Base-by-base conservation (phyloP, 495 filamentous ascomycete genomes). In the Podospora conica region DNA sequence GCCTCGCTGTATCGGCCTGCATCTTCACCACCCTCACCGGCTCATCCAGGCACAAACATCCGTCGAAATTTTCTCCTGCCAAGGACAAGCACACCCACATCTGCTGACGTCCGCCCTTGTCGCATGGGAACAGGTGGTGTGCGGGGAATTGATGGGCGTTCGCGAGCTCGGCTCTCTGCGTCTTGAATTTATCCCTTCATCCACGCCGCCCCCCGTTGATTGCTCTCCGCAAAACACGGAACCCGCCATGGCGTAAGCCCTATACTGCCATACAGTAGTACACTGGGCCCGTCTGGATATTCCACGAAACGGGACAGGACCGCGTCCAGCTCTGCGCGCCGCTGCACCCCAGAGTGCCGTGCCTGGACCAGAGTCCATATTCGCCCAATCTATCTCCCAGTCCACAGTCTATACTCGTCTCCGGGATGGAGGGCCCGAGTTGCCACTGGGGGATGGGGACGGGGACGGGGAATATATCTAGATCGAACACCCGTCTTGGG, bases 151-250 rank as follows among this genome's bases (percentile, higher is more conserved):
- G n/a, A 25, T 57, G 54, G 60, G 27, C 63, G 57, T 48, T 40
- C 24, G 65, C 61, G 20, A 64, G 55, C 21, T 58, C 58, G 63
- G 64, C 25, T 63, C 23, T 61, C 67, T 69, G 66, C 65, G 61
- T 24, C 23, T 60, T 64, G 64, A 61, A 71, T 75, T 75, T 75
- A 73, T 58, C 71, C 73, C 70, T 68, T 67, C 69, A 68, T 72
- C 65, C 73, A 73, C 64, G 61, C 71, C 68, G 68, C 63, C 62
- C n/a, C n/a, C 53, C 53, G 22, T 61, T 60, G 61, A 72, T 73
- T 75, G 62, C 63, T 57, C 64, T 58, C 61, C 40, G 60, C 70
- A 56, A 58, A 53, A 25, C 31, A 60, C 33, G 64, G 63, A 58
- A 29, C 40, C 60, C 31, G 53, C 55, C 60, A 65, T 70, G 71